Evolutionary conservation across 2,329 filamentous ascomycete genomes (phyloP).

Genomic region (Drechslerella coelobrocha): DNA sequence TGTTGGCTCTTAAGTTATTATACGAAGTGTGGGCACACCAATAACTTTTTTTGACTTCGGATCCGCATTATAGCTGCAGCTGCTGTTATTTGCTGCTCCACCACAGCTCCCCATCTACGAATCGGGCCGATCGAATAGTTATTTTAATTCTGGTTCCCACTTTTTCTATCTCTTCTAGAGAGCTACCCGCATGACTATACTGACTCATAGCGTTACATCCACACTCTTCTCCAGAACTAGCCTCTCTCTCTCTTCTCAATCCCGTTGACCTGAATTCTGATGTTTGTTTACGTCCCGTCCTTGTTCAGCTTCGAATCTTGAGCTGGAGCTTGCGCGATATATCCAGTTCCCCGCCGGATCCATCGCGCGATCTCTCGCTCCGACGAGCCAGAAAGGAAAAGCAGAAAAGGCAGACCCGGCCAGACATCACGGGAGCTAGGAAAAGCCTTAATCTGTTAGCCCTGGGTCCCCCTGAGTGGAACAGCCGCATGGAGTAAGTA

Average conservation of each 20-base stretch:
- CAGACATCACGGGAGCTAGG: background rate
- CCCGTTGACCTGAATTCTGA: background rate
- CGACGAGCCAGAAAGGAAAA: background rate
- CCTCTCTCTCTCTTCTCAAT: background rate
- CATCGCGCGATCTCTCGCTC: slow-evolving; percentile 1
- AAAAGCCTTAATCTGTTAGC: too few relatives aligned
- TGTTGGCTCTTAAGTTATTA: background rate
- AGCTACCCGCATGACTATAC: slow-evolving; percentile 7
- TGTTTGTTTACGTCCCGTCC: too few relatives aligned
- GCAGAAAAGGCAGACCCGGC: background rate
- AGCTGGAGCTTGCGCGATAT: too few relatives aligned
- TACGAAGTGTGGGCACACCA: too few relatives aligned
- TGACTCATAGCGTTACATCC: slow-evolving; percentile 9
- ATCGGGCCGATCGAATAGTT: background rate
- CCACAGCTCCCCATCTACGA: background rate
- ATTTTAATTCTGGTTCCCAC: background rate
- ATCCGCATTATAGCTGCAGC: too few relatives aligned
- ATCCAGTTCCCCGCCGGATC: background rate
- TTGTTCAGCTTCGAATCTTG: too few relatives aligned
- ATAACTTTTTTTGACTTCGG: too few relatives aligned
- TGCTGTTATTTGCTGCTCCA: background rate
- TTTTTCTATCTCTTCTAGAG: background rate
- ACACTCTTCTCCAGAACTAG: background rate
- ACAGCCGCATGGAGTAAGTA: too few relatives aligned
- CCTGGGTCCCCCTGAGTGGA: too few relatives aligned